These are phyloP conservation scores for Stenocarpella maydis DNA, from an alignment of 2,329 filamentous ascomycete genomes.

Conservation along the genomic window DNA sequence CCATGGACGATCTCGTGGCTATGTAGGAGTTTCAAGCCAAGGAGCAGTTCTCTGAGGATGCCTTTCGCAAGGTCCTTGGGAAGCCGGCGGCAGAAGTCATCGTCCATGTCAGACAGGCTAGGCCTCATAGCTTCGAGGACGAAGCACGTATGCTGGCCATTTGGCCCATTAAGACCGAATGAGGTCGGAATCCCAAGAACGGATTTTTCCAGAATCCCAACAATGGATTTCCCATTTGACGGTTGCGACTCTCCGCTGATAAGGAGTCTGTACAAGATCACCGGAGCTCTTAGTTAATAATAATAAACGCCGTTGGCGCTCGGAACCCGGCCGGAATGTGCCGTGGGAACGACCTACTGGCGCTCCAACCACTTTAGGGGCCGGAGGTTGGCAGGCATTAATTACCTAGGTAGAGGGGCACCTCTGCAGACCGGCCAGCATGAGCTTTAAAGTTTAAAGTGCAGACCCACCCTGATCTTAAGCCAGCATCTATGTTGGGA, in stretches of 20 bases:
- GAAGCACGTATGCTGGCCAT: slow-evolving; percentile 39
- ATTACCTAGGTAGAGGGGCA: too few relatives aligned
- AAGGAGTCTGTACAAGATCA: neutral
- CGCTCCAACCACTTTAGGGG: too few relatives aligned
- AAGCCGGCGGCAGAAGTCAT: slow-evolving; percentile 1
- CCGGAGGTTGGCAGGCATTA: too few relatives aligned
- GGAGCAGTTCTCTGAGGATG: neutral
- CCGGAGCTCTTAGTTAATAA: too few relatives aligned
- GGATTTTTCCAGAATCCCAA: slow-evolving; percentile 11
- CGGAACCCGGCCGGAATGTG: too few relatives aligned
- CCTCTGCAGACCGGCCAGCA: too few relatives aligned
- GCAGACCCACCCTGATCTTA: too few relatives aligned
- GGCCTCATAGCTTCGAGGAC: slow-evolving; percentile 39
- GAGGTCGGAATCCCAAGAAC: slow-evolving; percentile 22
- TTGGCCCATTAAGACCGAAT: slow-evolving; percentile 39
- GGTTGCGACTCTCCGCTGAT: neutral
- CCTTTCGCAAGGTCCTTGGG: slow-evolving; percentile 4
- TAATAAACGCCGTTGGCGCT: too few relatives aligned
- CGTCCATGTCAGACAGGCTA: slow-evolving; percentile 31
- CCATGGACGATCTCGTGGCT: slow-evolving; percentile 20
- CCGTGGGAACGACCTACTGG: too few relatives aligned
- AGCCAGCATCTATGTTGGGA: too few relatives aligned
- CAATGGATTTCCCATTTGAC: neutral
- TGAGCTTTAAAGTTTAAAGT: too few relatives aligned
- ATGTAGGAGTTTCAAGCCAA: slow-evolving; percentile 12